Percentiles rank a stretch among this genome's conserved stretches.
Conservation (phyloP, 2,329 filamentous ascomycete genomes). For the Trichophyton benhamiae region DNA sequence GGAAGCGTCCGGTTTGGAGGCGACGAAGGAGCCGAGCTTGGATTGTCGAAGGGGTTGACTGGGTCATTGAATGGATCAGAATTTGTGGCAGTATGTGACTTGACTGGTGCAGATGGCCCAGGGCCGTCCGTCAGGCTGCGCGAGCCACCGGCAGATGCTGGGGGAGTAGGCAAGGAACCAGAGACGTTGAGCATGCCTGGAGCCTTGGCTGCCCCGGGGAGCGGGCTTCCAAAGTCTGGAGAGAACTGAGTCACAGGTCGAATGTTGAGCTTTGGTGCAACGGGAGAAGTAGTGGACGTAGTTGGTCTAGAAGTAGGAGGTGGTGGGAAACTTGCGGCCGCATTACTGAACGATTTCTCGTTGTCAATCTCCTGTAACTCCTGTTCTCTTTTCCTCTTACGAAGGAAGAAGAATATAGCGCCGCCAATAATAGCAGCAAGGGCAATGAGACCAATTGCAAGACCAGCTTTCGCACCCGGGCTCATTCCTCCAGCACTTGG, state of each 20-base stretch:
- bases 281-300: conserved; percentile 30
- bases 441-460: conserved; percentile 69
- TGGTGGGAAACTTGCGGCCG: conserved; percentile 21
- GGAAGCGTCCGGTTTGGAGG: conserved; percentile 12
- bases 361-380: conserved; percentile 42
- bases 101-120: conserved; percentile 22
- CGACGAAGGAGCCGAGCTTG: conserved; percentile 38
- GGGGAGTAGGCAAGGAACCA: conserved; percentile 17
- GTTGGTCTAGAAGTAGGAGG: conserved; percentile 18
- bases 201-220: conserved; percentile 11
- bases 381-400: conserved; percentile 53
- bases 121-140: conserved; percentile 25
- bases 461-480: conserved; percentile 56
- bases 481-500: conserved; percentile 25
- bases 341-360: conserved; percentile 45
- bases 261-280: conserved; percentile 69
- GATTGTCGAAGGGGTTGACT: conserved; percentile 59
- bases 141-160: conserved; percentile 17
- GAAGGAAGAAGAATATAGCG: conserved; percentile 60
- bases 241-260: conserved; percentile 76
- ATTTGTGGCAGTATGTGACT: conserved; percentile 21
- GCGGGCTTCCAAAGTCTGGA: conserved; percentile 45
- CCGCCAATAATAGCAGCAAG: conserved; percentile 54
- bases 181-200: conserved; percentile 12
- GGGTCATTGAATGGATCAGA: conserved; percentile 41